phyloP scores from a whole-genome alignment of 139 green algal species.

The Picochlorum sp. region DNA sequence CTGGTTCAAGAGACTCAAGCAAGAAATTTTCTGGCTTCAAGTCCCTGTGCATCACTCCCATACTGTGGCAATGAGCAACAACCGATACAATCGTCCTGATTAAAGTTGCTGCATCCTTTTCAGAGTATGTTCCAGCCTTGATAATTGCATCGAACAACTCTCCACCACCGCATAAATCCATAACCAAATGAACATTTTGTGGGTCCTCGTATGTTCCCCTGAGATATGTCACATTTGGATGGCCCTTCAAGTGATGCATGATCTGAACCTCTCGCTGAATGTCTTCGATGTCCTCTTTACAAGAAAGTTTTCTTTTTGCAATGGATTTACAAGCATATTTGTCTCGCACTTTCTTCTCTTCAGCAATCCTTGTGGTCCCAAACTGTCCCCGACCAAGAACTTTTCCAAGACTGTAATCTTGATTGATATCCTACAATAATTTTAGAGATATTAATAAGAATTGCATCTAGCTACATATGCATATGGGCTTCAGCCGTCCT shows the following conservation, averaged over 20 bases:
- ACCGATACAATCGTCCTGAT: conserved; percentile 82
- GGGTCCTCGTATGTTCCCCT: conserved; percentile 67
- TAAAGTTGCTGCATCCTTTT: conserved; percentile 70
- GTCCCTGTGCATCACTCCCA: conserved; percentile 91
- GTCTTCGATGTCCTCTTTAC: conserved; percentile 87
- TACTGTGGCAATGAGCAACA: conserved; percentile 85
- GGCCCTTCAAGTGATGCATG: conserved; percentile 80
- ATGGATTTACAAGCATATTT: conserved; percentile 73
- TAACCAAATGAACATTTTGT: conserved; percentile 70
- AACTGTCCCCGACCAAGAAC: conserved; percentile 44
- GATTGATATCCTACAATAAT: conserved; percentile 28
- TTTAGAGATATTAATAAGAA: too few species aligned
- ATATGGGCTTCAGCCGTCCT: too few species aligned
- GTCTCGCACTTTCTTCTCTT: conserved; percentile 22
- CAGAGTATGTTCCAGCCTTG: conserved; percentile 28
- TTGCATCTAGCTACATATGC: too few species aligned
- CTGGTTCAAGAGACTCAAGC: conserved; percentile 50
- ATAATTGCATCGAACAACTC: conserved; percentile 97
- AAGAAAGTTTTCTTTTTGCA: conserved; percentile 63
- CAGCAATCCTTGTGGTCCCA: conserved; percentile 39
- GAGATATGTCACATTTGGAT: conserved; percentile 69
- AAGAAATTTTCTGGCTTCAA: conserved; percentile 97
- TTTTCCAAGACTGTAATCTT: conserved; percentile 31
- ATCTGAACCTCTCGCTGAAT: conserved; percentile 89
- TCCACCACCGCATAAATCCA: conserved; percentile 83